Conservation (phyloP, 148 eudicot genomes). For the Agrostemma githago region DNA sequence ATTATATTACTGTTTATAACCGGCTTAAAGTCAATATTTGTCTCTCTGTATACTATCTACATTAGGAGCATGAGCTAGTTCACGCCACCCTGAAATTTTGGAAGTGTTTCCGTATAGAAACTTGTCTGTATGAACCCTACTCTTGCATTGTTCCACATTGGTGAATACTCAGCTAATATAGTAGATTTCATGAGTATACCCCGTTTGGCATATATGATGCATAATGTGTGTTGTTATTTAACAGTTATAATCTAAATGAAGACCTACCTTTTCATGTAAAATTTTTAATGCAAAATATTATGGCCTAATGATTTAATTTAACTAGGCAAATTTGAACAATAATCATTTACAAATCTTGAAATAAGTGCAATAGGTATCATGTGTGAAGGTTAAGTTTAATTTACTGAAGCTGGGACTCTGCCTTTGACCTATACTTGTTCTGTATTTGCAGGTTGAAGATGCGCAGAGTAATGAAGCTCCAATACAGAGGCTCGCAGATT, state of each 20-base stretch:
- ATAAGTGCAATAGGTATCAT: neutral
- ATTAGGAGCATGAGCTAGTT: neutral
- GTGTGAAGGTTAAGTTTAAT: neutral
- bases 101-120: neutral
- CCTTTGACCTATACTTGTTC: neutral
- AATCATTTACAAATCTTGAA: neutral
- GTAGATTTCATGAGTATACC: neutral
- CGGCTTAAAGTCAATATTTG: neutral
- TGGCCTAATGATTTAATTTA: neutral
- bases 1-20: neutral
- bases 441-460: conserved; percentile 73
- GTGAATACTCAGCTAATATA: neutral
- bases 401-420: neutral
- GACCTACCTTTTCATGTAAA: neutral
- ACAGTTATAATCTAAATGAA: conserved; percentile 3
- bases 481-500: conserved; percentile 94
- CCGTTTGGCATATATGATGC: conserved; percentile 1
- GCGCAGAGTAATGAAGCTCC: conserved; percentile 99
- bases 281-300: neutral
- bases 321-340: neutral
- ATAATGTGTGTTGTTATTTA: neutral
- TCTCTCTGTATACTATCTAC: neutral
- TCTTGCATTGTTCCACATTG: neutral
- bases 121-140: neutral
- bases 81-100: neutral